These are phyloP conservation scores for Carnegiea gigantea DNA, from an alignment of 179 eudicot species.

Conservation along the genomic window DNA sequence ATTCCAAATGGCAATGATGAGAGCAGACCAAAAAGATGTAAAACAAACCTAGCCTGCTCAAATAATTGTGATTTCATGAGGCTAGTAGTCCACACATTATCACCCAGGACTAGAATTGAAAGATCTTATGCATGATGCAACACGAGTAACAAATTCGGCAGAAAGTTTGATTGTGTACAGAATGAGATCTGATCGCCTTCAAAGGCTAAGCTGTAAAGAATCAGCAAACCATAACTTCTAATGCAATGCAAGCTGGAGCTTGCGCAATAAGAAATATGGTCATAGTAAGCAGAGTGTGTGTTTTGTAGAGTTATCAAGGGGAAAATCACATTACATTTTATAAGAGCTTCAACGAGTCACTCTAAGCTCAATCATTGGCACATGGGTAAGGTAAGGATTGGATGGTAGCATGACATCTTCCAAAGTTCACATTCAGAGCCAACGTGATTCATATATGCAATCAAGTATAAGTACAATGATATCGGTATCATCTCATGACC, in stretches of 20 bases:
- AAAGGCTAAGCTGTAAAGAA: conserved; percentile 22
- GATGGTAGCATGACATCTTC: conserved; percentile 32
- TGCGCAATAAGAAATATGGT: conserved; percentile 6
- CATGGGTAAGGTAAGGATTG: conserved; percentile 28
- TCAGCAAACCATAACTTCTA: conserved; percentile 12
- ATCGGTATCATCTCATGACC: conserved; percentile 32
- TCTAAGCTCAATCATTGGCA: conserved; percentile 35
- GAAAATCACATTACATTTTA: not conserved
- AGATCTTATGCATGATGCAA: not conserved
- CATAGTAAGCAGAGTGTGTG: conserved; percentile 7
- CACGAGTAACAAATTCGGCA: conserved; percentile 10
- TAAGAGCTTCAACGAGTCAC: not conserved
- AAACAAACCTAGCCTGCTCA: not conserved
- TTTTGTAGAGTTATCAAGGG: not conserved
- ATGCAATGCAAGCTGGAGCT: conserved; percentile 38
- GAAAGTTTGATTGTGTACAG: conserved; percentile 16
- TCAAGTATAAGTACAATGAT: conserved; percentile 22
- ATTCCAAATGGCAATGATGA: not conserved
- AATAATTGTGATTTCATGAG: not conserved
- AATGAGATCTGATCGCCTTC: conserved; percentile 18
- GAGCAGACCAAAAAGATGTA: not conserved
- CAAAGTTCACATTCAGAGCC: conserved; percentile 8
- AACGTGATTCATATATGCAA: conserved; percentile 18
- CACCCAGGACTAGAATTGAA: conserved; percentile 3
- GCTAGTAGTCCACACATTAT: not conserved